Percentiles rank a stretch among this genome's conserved stretches.
Conservation (phyloP, 1,139 yeast species). For the Meyerozyma athensensis region DNA sequence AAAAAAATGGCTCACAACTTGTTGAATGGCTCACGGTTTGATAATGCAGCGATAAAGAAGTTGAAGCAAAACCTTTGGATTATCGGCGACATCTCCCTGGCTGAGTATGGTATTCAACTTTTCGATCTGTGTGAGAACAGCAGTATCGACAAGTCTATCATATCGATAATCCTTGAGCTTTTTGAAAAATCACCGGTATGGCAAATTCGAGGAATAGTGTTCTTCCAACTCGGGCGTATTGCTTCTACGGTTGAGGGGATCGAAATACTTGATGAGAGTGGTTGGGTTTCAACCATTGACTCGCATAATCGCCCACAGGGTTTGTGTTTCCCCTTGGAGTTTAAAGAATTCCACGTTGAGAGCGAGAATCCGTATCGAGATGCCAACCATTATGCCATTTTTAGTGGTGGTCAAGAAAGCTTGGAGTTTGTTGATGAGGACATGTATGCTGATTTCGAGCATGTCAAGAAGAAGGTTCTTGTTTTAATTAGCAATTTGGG, state of each 20-base stretch:
- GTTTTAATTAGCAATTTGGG: slow-evolving; percentile 54
- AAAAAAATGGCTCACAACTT: background rate
- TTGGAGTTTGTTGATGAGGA: slow-evolving; percentile 11
- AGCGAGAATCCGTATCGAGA: slow-evolving; percentile 30
- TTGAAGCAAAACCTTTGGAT: slow-evolving; percentile 85
- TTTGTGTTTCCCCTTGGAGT: slow-evolving; percentile 46
- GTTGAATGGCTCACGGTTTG: background rate
- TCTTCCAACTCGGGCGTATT: slow-evolving; percentile 71
- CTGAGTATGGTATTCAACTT: slow-evolving; percentile 61
- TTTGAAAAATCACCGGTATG: slow-evolving; percentile 48
- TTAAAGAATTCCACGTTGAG: slow-evolving; percentile 16
- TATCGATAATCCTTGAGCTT: slow-evolving; percentile 42
- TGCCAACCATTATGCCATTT: slow-evolving; percentile 25
- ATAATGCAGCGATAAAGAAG: slow-evolving; percentile 14
- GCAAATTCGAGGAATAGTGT: slow-evolving; percentile 71
- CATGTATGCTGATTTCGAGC: slow-evolving; percentile 15
- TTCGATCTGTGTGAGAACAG: slow-evolving; percentile 48
- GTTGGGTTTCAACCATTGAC: slow-evolving; percentile 65
- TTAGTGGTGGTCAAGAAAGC: slow-evolving; percentile 10
- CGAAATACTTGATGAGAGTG: slow-evolving; percentile 78
- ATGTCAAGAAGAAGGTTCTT: slow-evolving; percentile 34
- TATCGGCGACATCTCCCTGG: slow-evolving; percentile 75
- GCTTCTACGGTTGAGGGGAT: slow-evolving; percentile 73
- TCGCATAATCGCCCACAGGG: slow-evolving; percentile 51
- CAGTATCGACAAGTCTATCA: slow-evolving; percentile 51